Evolutionary conservation across 108 stramenopile species (phyloP).

Genomic region (Nannochloropsis oceanica): DNA sequence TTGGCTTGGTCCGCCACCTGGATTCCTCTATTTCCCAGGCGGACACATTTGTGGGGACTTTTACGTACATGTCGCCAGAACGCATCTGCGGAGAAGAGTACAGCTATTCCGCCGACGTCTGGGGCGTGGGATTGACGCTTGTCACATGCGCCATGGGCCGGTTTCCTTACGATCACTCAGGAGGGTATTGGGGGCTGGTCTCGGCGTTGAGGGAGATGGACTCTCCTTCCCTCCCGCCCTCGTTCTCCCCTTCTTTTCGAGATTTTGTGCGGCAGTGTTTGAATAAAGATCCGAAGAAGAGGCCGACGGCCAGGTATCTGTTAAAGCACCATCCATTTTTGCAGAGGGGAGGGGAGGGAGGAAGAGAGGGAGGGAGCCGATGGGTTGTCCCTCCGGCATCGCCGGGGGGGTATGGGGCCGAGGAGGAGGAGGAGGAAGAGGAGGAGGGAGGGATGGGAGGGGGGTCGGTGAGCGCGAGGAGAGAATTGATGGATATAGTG

Average conservation of each 20-base stretch:
- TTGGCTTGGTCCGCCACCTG: conserved; percentile 33
- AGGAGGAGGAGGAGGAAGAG: neutral
- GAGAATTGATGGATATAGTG: neutral
- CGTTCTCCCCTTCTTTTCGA: conserved; percentile 4
- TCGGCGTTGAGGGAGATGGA: conserved; percentile 4
- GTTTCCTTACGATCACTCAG: conserved; percentile 32
- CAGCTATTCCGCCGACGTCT: conserved; percentile 13
- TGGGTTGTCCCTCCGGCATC: neutral
- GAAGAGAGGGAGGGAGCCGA: neutral
- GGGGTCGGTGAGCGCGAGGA: neutral
- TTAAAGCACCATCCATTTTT: neutral
- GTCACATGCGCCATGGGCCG: conserved; percentile 62
- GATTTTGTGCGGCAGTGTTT: conserved; percentile 6
- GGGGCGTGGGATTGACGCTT: conserved; percentile 43
- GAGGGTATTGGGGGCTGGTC: conserved; percentile 5
- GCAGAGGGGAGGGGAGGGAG: neutral
- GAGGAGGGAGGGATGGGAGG: neutral
- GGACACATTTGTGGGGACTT: conserved; percentile 33
- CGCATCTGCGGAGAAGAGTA: conserved; percentile 33
- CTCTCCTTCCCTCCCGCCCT: conserved; percentile 5
- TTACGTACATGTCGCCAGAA: conserved; percentile 39
- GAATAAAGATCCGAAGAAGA: conserved; percentile 4
- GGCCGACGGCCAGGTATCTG: neutral
- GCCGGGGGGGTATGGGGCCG: neutral
- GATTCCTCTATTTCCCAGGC: neutral